These are phyloP conservation scores for Centrapalus pauciflorus DNA, from an alignment of 129 eudicot species.

Conservation along the genomic window DNA sequence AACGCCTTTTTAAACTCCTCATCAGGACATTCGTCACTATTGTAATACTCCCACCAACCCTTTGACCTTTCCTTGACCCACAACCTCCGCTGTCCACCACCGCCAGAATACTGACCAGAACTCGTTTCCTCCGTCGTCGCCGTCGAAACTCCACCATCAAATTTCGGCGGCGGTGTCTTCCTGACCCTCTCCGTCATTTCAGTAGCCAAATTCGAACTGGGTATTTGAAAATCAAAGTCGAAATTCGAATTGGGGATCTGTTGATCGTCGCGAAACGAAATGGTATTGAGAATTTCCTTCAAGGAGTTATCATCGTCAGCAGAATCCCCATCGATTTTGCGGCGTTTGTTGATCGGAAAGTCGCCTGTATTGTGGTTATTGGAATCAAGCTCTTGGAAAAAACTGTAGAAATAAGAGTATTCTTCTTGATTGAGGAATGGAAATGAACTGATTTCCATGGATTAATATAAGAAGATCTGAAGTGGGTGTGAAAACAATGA, in stretches of 20 bases:
- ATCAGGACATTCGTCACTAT: constrained; percentile 56
- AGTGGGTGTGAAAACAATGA: constrained; percentile 14
- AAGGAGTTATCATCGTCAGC: neutral
- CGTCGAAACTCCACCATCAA: constrained; percentile 4
- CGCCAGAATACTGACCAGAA: neutral
- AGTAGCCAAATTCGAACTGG: constrained; percentile 7
- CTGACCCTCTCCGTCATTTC: constrained; percentile 16
- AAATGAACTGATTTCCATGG: constrained; percentile 50
- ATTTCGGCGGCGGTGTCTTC: constrained; percentile 15
- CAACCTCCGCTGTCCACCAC: constrained; percentile 42
- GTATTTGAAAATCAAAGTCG: constrained; percentile 17
- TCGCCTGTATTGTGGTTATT: neutral
- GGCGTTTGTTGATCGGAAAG: constrained; percentile 19
- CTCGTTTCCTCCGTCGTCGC: constrained; percentile 13
- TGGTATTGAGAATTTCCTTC: constrained; percentile 22
- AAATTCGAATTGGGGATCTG: neutral
- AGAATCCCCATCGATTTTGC: neutral
- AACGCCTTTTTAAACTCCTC: constrained; percentile 59
- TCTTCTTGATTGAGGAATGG: constrained; percentile 51
- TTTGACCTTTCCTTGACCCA: constrained; percentile 86
- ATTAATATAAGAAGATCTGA: constrained; percentile 3
- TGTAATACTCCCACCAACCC: constrained; percentile 76
- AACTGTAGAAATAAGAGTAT: constrained; percentile 33
- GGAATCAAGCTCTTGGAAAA: constrained; percentile 48
- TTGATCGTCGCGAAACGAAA: constrained; percentile 12